These are phyloP conservation scores for Paecilomyces niveus DNA, from an alignment of 2,329 filamentous ascomycete species.

Conservation along the genomic window DNA sequence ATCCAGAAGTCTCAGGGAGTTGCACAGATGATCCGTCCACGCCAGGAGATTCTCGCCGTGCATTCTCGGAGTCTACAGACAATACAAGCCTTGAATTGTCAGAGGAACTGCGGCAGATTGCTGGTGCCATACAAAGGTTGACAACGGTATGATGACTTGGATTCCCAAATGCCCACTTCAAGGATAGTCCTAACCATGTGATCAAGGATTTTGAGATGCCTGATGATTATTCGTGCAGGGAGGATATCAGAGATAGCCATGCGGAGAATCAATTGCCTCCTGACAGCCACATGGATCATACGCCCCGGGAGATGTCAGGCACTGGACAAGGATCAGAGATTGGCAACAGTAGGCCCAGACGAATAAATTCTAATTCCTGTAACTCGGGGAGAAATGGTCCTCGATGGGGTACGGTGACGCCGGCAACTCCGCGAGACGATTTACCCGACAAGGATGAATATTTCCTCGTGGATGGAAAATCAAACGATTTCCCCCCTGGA, in stretches of 20 bases:
- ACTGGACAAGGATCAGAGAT: background rate
- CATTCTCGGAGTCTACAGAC: background rate
- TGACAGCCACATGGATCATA: background rate
- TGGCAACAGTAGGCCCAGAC: background rate
- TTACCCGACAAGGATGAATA: conserved; percentile 17
- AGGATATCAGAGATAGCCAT: background rate
- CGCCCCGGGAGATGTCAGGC: background rate
- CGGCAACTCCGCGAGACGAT: conserved; percentile 1
- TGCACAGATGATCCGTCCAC: background rate
- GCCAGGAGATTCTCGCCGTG: background rate
- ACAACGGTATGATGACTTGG: background rate
- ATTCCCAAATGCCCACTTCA: background rate
- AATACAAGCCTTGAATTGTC: background rate
- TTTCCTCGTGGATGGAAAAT: conserved; percentile 22
- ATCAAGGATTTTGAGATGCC: background rate
- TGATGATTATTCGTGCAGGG: background rate
- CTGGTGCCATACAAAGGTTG: background rate
- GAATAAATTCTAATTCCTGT: background rate
- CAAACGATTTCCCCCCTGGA: conserved; percentile 14
- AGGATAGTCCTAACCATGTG: background rate
- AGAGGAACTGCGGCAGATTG: background rate
- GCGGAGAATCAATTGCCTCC: background rate
- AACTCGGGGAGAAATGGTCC: background rate
- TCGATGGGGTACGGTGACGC: conserved; percentile 1
- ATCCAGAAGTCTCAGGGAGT: background rate